Evolutionary conservation across 371 early-diverging fungal genomes (phyloP).

Genomic region (Mucor piriformis): DNA sequence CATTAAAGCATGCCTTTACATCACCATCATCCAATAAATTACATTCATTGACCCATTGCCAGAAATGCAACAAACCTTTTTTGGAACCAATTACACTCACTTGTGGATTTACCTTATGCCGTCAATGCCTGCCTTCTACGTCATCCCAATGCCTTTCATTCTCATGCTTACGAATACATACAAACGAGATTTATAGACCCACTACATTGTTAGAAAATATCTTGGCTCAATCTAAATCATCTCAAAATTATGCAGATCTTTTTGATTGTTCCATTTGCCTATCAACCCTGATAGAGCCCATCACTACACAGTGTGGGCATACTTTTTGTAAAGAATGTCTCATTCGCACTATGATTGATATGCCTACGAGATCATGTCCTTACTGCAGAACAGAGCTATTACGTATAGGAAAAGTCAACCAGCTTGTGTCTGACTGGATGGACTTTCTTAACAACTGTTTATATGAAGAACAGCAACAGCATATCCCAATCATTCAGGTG

Average conservation of each 20-base stretch:
- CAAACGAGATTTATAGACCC: conserved; percentile 1
- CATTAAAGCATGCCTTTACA: background rate
- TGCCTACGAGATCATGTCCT: conserved; percentile 12
- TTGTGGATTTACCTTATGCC: conserved; percentile 45
- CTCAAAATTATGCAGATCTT: background rate
- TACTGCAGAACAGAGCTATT: conserved; percentile 14
- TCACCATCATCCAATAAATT: background rate
- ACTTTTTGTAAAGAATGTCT: conserved; percentile 66
- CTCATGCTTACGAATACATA: conserved; percentile 33
- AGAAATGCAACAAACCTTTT: conserved; percentile 4
- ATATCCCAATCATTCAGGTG: conserved; percentile 9
- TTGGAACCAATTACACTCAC: conserved; percentile 33
- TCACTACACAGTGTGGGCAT: conserved; percentile 71
- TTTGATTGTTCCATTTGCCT: conserved; percentile 30
- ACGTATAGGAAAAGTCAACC: conserved; percentile 13
- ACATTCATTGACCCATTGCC: conserved; percentile 13
- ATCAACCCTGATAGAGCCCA: conserved; percentile 35
- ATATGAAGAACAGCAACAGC: background rate
- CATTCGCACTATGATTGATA: conserved; percentile 3
- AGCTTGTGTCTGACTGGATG: conserved; percentile 13
- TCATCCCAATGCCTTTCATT: conserved; percentile 50
- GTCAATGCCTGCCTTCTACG: conserved; percentile 19
- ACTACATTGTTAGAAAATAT: conserved; percentile 20
- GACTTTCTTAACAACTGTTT: background rate
- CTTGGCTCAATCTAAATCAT: background rate